Base-by-base conservation (phyloP, 2,329 filamentous ascomycete genomes). In the Furcasterigmium furcatum region DNA sequence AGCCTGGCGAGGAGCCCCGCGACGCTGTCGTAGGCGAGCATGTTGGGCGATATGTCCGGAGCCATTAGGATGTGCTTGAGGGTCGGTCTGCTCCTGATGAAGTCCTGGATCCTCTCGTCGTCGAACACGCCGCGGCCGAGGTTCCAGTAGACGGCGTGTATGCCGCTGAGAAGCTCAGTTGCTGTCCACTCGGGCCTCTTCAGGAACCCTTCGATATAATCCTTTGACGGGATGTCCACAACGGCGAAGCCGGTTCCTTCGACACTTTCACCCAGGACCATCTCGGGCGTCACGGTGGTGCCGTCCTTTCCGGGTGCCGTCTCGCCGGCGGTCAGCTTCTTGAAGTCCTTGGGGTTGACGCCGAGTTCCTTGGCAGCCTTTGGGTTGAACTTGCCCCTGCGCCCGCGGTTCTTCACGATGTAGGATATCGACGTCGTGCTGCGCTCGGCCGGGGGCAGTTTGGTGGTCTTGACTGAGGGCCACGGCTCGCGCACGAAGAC, bases 31-130 rank as follows among this genome's bases (percentile, higher is more conserved):
- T 94, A 73, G 0, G 85, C 67, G 30, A 96, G 72, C 58, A 84
- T 81, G 62, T 97, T 92, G 2, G 90, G 80, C 53, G 82, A 88
- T 40, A 76, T 76, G 43, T 95, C 89, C 3, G 77, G 66, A 2
- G 89, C 85, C 16, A 90, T 88, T 14, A 99, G 75, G 38, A 92
- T 71, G 63, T 99, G 94, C 60, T 86, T 77, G 29, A 88, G 64
- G 14, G 79, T 58, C 2, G 71, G 62, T 52, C 81, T 78, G 29
- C 77, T 72, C 22, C 75, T 57, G 64, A 95, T 88, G 60, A 96
- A 96, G 2, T 77, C 66, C 46, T 77, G 75, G 16, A 99, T 65
- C 19, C 73, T 73, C 10, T 76, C 58, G 60, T 94, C 78, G 4
- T 76, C 69, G 7, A 76, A 71, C 13, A 97, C 74, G 3, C 78